Percentiles rank a stretch among this genome's conserved stretches.
Conservation (phyloP, 2,329 filamentous ascomycete species). For the Hypoxylon sp. region DNA sequence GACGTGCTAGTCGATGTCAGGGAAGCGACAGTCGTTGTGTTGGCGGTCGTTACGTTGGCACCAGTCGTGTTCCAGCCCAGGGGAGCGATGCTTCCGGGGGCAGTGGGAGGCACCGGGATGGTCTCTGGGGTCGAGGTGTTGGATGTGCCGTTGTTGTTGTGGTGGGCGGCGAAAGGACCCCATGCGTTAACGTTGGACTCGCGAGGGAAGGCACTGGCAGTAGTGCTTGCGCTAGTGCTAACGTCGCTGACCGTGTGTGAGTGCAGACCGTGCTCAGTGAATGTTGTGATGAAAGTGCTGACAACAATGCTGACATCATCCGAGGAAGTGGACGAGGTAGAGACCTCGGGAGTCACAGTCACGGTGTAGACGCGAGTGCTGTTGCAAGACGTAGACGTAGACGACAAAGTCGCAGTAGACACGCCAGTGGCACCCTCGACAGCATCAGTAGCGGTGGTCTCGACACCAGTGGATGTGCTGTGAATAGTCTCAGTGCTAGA, state of each 20-base stretch:
- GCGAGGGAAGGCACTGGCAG: neutral
- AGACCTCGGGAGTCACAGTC: neutral
- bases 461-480: neutral
- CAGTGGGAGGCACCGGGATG: conserved; percentile 23
- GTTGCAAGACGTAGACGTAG: neutral
- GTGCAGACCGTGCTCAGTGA: conserved; percentile 17
- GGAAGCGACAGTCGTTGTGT: neutral
- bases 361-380: conserved; percentile 12
- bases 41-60: neutral
- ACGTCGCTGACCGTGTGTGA: conserved; percentile 13
- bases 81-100: conserved; percentile 14
- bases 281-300: conserved; percentile 32
- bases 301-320: conserved; percentile 16
- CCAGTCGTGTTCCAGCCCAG: conserved; percentile 5
- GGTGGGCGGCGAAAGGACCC: neutral
- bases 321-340: conserved; percentile 5
- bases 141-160: conserved; percentile 5
- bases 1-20: neutral
- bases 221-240: conserved; percentile 1
- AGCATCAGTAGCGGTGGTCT: neutral
- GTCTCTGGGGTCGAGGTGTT: neutral
- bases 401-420: neutral
- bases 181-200: neutral
- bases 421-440: neutral
- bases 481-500: neutral